Evolutionary conservation across 2,329 filamentous ascomycete species (phyloP), one percentile per base, ranked within the genome.

Genomic region (Macroventuria anomochaeta): DNA sequence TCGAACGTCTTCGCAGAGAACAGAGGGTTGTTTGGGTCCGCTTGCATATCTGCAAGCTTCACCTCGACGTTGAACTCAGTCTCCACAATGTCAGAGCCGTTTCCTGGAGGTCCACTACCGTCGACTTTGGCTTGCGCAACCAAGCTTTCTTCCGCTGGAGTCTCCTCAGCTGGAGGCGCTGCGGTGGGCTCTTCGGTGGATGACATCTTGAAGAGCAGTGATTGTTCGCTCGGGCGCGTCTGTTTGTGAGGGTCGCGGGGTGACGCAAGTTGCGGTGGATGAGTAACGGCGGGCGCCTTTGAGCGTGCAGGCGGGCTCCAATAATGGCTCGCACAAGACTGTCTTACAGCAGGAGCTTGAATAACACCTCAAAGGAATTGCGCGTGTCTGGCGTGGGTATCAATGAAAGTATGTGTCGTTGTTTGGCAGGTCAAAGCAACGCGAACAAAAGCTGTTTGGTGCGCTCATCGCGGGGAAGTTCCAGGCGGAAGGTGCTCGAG

Each of bases 21-120:
- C 20, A 97, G 84, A 10, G 93, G 93, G 70, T 92, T 93, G 68
- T 91, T 88, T 10, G 89, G 86, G 70, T 97, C 91, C 25, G 86
- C 85, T 76, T 97, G 92, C 47, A 96, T 82, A 70, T 96, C 92
- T 67, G 88, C 93, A 54, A 97, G 84, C 76, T 93, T 95, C 65
- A 99, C 91, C 70, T 96, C 89, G 62, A 99, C 93, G 63, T 95
- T 89, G 76, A 89, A 96, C 53, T 89, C 87, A 3, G 87, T 86
- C 74, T 97, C 90, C 18, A 85, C 77, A 10, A 87, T 78, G 25
- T 68, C 71, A 41, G 74, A 76, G 53, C 72, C 71, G 55, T 76
- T 71, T 43, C 68, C 71, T 33, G 67, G 70, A n/a, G 68, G 66
- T 11, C 73, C 73, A 12, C 77, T 75, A 52, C 82, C 82, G 67